Percentiles rank a stretch among this genome's conserved stretches.
phyloP scores from a whole-genome alignment of 192 early-diverging fungal genomes.

The Tieghemiomyces parasiticus region DNA sequence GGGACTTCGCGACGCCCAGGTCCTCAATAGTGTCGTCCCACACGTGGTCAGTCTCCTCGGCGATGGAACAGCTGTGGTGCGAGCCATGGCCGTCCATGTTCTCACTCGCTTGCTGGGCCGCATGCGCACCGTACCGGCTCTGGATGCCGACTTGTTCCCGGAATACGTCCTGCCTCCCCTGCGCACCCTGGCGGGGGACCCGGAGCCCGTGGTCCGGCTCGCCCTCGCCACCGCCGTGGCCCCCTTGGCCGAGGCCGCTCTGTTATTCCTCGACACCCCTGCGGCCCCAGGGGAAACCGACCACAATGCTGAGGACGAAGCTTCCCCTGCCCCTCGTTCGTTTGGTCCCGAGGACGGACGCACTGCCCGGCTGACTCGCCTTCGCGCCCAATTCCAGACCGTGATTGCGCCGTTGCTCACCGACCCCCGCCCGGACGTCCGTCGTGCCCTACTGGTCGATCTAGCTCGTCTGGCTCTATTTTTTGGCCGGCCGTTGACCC shows the following conservation, averaged over 20 bases:
- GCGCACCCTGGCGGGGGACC: constrained; percentile 49
- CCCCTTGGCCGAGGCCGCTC: constrained; percentile 58
- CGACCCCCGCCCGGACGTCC: constrained; percentile 65
- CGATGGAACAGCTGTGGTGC: constrained; percentile 25
- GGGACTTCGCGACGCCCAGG: background rate
- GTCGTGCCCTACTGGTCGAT: constrained; percentile 68
- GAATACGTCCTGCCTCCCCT: constrained; percentile 78
- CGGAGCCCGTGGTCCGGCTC: constrained; percentile 59
- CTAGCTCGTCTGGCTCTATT: constrained; percentile 71
- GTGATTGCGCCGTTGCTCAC: constrained; percentile 63
- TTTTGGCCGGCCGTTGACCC: constrained; percentile 63
- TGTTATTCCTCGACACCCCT: constrained; percentile 42
- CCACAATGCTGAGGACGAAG: constrained; percentile 13
- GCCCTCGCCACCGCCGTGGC: constrained; percentile 75
- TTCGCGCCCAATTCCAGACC: constrained; percentile 59
- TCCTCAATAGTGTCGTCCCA: constrained; percentile 21
- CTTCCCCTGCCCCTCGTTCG: background rate
- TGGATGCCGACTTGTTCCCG: constrained; percentile 75
- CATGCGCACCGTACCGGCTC: constrained; percentile 58
- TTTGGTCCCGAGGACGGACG: background rate
- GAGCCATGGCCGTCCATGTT: constrained; percentile 18
- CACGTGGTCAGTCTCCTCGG: constrained; percentile 20
- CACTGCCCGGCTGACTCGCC: background rate
- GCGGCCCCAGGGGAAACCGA: background rate
- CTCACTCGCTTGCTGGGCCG: constrained; percentile 35